Conservation (phyloP, 1,284 basidiomycete genomes). For the Microbotryomycetes sp. region DNA sequence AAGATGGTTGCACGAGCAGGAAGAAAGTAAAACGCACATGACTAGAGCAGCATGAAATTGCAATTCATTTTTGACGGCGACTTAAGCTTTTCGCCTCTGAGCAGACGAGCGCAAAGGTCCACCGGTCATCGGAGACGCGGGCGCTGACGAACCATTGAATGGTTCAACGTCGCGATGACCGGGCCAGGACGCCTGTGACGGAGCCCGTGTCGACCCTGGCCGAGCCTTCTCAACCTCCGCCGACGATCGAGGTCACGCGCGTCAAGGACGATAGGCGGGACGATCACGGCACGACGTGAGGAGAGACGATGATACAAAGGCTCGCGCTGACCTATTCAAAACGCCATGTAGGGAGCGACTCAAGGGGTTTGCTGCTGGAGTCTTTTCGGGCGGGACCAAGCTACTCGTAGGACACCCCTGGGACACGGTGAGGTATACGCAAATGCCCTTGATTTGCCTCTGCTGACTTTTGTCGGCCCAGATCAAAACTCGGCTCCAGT, state of each 20-base stretch:
- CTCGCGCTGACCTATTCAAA: too few relatives aligned
- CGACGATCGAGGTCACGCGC: not conserved
- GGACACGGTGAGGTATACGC: constrained; percentile 22
- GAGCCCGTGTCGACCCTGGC: not conserved
- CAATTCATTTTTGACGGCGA: not conserved
- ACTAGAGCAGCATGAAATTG: not conserved
- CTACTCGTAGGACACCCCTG: constrained; percentile 41
- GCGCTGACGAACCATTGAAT: not conserved
- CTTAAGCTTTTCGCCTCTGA: not conserved
- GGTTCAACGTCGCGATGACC: not conserved
- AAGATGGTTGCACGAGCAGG: constrained; percentile 55
- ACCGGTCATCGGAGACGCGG: not conserved
- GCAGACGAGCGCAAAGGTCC: too few relatives aligned
- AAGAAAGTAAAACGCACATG: not conserved
- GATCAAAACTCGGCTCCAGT: constrained; percentile 17
- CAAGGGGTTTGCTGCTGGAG: constrained; percentile 42
- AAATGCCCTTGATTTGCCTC: not conserved
- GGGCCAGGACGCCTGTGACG: too few relatives aligned
- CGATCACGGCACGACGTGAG: not conserved
- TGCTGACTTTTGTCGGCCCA: constrained; percentile 50
- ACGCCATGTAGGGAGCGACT: not conserved
- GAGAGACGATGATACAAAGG: too few relatives aligned
- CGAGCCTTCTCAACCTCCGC: not conserved
- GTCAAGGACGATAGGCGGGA: not conserved
- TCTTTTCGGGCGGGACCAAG: constrained; percentile 42